These are phyloP conservation scores for Sclerotinia subarctica DNA, from an alignment of 2,329 filamentous ascomycete genomes.

Conservation along the genomic window DNA sequence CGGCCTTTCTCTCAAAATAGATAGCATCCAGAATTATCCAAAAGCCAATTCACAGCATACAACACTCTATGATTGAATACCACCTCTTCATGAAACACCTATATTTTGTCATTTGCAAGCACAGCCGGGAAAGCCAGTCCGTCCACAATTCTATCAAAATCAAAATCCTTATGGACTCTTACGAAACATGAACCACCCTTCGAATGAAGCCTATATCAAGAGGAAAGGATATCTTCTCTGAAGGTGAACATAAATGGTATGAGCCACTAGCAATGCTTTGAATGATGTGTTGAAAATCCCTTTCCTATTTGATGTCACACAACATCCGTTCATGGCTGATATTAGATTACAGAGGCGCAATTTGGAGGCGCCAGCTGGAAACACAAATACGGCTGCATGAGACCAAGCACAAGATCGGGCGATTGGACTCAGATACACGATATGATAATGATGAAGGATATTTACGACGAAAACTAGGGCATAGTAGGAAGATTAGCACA, in stretches of 20 bases:
- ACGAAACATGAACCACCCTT: not conserved
- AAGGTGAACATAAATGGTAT: not conserved
- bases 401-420: not conserved
- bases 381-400: not conserved
- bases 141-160: slow-evolving; percentile 1
- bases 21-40: not conserved
- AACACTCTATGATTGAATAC: not conserved
- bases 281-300: not conserved
- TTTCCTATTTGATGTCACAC: not conserved
- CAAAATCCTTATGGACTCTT: not conserved
- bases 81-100: not conserved
- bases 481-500: no score
- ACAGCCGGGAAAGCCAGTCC: not conserved
- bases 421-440: not conserved
- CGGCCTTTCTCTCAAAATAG: not conserved
- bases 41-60: not conserved
- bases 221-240: not conserved
- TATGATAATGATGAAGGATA: not conserved
- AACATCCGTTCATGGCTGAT: not conserved
- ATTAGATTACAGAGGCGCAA: not conserved
- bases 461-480: not conserved
- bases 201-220: not conserved
- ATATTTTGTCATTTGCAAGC: not conserved
- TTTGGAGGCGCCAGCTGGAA: not conserved
- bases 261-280: not conserved